These are phyloP conservation scores for Ailanthus altissimus DNA, from an alignment of 345 rosid genomes.

Conservation along the genomic window DNA sequence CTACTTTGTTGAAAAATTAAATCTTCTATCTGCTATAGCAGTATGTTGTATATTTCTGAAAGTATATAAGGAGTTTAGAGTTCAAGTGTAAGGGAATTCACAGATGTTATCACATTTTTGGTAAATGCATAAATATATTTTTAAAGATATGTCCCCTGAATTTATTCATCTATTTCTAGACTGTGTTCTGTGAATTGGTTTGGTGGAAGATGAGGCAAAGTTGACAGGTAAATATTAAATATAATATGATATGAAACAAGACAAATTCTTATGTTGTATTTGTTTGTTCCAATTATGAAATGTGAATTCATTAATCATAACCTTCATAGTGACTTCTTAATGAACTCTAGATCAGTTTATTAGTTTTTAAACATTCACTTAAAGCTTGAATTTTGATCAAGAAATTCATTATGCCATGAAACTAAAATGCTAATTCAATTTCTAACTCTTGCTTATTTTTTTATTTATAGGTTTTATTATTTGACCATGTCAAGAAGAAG, in stretches of 20 bases:
- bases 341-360: neutral
- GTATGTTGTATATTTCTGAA: neutral
- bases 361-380: neutral
- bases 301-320: neutral
- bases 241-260: no score
- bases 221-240: no score
- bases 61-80: neutral
- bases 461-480: conserved; percentile 70
- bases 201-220: no score
- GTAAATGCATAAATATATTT: no score
- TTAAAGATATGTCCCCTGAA: no score
- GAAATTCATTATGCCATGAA: neutral
- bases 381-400: neutral
- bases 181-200: no score
- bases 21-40: neutral
- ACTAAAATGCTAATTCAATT: neutral
- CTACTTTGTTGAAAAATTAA: neutral
- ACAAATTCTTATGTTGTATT: no score
- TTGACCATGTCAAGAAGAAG: conserved; percentile 59
- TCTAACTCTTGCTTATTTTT: conserved; percentile 17
- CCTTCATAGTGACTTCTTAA: neutral
- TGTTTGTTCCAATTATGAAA: no score
- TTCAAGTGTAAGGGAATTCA: no score
- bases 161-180: no score
- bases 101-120: no score